Percentiles rank a stretch among this genome's conserved stretches.
Conservation (phyloP, 1,139 yeast species). For the Hyphopichia wangnamkhiaoensis region DNA sequence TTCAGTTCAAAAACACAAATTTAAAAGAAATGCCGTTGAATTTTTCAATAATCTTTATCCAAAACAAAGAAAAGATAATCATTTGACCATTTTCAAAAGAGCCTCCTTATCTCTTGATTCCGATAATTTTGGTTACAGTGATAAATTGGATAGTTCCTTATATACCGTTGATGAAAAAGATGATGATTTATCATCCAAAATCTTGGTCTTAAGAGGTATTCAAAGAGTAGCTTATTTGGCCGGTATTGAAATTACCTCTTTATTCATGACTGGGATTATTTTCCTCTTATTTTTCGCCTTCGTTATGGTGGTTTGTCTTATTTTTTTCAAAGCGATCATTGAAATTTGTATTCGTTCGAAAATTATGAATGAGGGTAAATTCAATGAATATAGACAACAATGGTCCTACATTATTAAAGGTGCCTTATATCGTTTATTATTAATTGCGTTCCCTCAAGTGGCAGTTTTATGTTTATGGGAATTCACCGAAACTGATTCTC, state of each 20-base stretch:
- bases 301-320: conserved; percentile 62
- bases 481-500: conserved; percentile 77
- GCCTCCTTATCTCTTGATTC: conserved; percentile 33
- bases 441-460: conserved; percentile 84
- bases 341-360: conserved; percentile 69
- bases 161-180: conserved; percentile 77
- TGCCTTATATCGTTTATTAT: conserved; percentile 75
- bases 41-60: conserved; percentile 17
- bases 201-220: conserved; percentile 83
- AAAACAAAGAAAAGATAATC: conserved; percentile 19
- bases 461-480: conserved; percentile 88
- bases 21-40: conserved; percentile 27
- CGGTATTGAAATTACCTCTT: conserved; percentile 77
- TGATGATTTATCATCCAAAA: conserved; percentile 54
- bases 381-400: conserved; percentile 75
- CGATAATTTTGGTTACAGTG: conserved; percentile 49
- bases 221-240: conserved; percentile 88
- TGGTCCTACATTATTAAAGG: conserved; percentile 87
- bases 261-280: conserved; percentile 84
- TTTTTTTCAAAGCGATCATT: conserved; percentile 70
- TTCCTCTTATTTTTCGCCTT: conserved; percentile 81
- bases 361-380: conserved; percentile 62
- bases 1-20: conserved; percentile 67
- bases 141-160: conserved; percentile 49
- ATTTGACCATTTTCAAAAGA: conserved; percentile 28